Conservation (phyloP, 495 filamentous ascomycete genomes). For the Neurospora discreta region DNA sequence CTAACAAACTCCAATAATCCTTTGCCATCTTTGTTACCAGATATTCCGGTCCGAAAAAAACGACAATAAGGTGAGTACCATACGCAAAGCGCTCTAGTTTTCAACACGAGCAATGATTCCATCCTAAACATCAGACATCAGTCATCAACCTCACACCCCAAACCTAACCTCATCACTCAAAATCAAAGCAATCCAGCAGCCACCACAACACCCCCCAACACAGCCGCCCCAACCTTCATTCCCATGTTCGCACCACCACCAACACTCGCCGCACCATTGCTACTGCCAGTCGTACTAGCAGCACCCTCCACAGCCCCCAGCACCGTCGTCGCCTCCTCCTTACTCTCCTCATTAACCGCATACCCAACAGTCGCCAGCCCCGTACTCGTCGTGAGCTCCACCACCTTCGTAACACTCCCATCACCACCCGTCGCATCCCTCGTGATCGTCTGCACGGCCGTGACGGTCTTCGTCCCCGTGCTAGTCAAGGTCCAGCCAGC, state of each 20-base stretch:
- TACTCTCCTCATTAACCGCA: constrained; percentile 27
- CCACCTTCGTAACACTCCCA: constrained; percentile 5
- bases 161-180: neutral
- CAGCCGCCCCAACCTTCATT: constrained; percentile 28
- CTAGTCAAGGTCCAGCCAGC: constrained; percentile 25
- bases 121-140: too few species aligned
- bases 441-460: constrained; percentile 25
- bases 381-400: constrained; percentile 23
- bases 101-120: too few species aligned
- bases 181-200: constrained; percentile 29
- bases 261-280: constrained; percentile 3
- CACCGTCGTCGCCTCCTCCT: neutral
- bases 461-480: constrained; percentile 22
- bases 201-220: constrained; percentile 28
- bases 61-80: too few species aligned
- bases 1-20: too few species aligned
- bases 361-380: constrained; percentile 29
- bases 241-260: constrained; percentile 6
- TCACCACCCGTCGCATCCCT: constrained; percentile 16
- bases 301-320: neutral
- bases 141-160: too few species aligned
- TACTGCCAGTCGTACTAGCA: constrained; percentile 4
- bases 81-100: too few species aligned
- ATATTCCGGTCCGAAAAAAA: too few species aligned
- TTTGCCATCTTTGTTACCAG: too few species aligned